Evolutionary conservation across 176 grass and related monocot genomes (phyloP).

Genomic region (Oryza brachyantha): DNA sequence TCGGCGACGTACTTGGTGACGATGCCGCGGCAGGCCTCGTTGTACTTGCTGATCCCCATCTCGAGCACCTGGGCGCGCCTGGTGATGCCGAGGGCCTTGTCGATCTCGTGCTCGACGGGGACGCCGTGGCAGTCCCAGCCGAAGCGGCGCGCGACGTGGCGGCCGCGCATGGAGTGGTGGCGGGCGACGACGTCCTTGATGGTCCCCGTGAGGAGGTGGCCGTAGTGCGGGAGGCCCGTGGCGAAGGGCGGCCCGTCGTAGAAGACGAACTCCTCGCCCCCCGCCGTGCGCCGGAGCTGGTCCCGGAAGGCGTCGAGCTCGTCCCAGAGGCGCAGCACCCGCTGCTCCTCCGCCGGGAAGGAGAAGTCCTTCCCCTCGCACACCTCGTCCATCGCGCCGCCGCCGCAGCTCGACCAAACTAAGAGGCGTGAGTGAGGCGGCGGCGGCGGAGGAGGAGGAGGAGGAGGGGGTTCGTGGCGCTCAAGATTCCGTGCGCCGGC

Average conservation of each 20-base stretch:
- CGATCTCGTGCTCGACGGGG: constrained; percentile 95
- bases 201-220: constrained; percentile 87
- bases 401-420: too few species aligned
- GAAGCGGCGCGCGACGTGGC: too few species aligned
- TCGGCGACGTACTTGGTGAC: constrained; percentile 87
- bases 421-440: too few species aligned
- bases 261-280: constrained; percentile 88
- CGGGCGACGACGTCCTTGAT: constrained; percentile 98
- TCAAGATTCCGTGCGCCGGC: not conserved
- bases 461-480: not conserved
- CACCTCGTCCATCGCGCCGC: constrained; percentile 66
- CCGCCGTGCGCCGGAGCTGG: constrained; percentile 72
- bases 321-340: constrained; percentile 56
- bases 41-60: constrained; percentile 81
- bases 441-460: too few species aligned
- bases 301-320: constrained; percentile 64
- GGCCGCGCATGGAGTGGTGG: constrained; percentile 85
- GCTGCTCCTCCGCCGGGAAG: constrained; percentile 73
- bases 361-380: constrained; percentile 92
- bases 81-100: constrained; percentile 57
- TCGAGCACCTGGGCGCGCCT: constrained; percentile 76
- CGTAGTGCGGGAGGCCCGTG: constrained; percentile 87
- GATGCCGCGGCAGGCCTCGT: constrained; percentile 73
- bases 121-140: constrained; percentile 97
- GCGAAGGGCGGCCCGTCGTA: constrained; percentile 91